Evolutionary conservation across 768 basidiomycete species (phyloP).

Genomic region (Pulveroboletus sp.): DNA sequence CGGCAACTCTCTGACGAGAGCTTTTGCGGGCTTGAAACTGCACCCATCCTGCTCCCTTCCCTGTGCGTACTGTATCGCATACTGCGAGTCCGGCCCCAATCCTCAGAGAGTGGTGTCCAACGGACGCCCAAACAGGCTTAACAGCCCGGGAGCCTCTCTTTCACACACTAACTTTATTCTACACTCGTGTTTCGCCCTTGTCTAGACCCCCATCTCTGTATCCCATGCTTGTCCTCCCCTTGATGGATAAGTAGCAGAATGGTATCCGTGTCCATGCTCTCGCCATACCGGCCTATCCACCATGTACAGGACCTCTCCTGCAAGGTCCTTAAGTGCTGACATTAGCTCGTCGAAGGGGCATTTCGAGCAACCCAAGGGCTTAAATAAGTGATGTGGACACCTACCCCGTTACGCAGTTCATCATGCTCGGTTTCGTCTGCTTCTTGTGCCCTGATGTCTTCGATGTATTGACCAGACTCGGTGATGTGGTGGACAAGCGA

Average conservation of each 20-base stretch:
- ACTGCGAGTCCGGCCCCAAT: too few species aligned
- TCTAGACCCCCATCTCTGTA: too few species aligned
- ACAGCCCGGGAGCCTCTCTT: too few species aligned
- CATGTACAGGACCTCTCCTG: neutral
- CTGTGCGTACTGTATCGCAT: too few species aligned
- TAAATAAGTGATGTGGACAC: slow-evolving; percentile 54
- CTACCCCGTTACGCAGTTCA: slow-evolving; percentile 52
- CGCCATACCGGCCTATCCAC: neutral
- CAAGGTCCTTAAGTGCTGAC: neutral
- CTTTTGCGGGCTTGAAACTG: too few species aligned
- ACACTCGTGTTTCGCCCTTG: too few species aligned
- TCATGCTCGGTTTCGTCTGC: slow-evolving; percentile 68
- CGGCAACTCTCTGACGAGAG: too few species aligned
- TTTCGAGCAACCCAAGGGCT: slow-evolving; percentile 45
- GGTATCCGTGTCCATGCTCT: neutral
- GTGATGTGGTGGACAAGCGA: slow-evolving; percentile 72
- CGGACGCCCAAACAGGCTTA: too few species aligned
- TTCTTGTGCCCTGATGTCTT: slow-evolving; percentile 59
- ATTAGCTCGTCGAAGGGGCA: slow-evolving; percentile 16
- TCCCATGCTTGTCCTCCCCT: neutral
- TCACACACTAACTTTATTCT: too few species aligned
- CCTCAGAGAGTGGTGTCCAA: too few species aligned
- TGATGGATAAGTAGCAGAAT: slow-evolving; percentile 4
- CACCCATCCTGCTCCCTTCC: too few species aligned
- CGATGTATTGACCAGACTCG: slow-evolving; percentile 74